phyloP scores from a whole-genome alignment of 139 green algal species.

The Coccomyxa sp. region DNA sequence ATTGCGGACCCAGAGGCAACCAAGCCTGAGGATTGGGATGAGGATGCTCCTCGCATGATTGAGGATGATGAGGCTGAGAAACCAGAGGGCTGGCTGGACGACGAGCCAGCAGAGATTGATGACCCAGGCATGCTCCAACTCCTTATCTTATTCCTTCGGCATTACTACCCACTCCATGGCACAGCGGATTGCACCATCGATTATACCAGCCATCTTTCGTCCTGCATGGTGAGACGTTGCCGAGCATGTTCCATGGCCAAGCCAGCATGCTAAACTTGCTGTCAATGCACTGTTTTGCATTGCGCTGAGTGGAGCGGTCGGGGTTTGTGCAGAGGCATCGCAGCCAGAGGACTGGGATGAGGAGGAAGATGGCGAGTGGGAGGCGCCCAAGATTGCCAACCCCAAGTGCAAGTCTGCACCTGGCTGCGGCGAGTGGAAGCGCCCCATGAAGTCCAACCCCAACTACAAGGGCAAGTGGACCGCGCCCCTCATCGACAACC shows the following conservation, averaged over 20 bases:
- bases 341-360: conserved; percentile 94
- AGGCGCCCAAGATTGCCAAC: conserved; percentile 71
- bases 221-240: background rate
- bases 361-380: conserved; percentile 91
- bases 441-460: conserved; percentile 82
- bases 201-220: background rate
- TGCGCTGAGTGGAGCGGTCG: background rate
- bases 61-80: conserved; percentile 73
- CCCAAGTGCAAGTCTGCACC: conserved; percentile 61
- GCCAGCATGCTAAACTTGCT: no score
- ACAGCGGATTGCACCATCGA: no score
- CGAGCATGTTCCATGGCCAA: no score
- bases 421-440: conserved; percentile 86
- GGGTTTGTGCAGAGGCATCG: conserved; percentile 40
- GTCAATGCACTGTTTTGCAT: no score
- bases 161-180: no score
- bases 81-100: conserved; percentile 89
- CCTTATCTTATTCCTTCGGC: background rate
- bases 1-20: conserved; percentile 79
- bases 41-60: conserved; percentile 59
- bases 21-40: conserved; percentile 91
- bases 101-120: conserved; percentile 75
- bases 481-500: conserved; percentile 83
- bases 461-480: conserved; percentile 87
- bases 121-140: conserved; percentile 37